A percentile compares a stretch with the other conserved stretches of the same genome.
phyloP scores from a whole-genome alignment of 345 rosid genomes.

The Sonneratia alba region DNA sequence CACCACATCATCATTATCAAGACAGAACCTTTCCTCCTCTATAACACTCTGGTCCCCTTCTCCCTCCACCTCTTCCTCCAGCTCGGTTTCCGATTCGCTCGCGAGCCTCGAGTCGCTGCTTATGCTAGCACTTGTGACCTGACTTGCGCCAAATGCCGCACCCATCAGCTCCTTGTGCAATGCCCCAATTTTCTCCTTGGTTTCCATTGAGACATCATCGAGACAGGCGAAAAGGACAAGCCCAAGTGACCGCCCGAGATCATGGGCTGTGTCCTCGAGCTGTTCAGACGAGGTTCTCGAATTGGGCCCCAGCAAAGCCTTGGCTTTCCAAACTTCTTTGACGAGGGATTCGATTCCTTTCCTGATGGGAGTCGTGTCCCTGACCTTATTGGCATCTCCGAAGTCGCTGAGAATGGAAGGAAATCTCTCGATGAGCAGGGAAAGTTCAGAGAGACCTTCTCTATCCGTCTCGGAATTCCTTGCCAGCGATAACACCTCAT shows the following conservation, averaged over 20 bases:
- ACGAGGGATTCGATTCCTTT: constrained; percentile 35
- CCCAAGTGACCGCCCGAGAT: constrained; percentile 62
- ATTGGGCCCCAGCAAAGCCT: constrained; percentile 24
- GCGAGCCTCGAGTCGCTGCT: constrained; percentile 21
- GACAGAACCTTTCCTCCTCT: constrained; percentile 23
- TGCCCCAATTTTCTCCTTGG: constrained; percentile 29
- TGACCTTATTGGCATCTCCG: constrained; percentile 13
- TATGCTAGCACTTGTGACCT: constrained; percentile 19
- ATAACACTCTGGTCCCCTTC: constrained; percentile 4
- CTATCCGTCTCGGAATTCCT: constrained; percentile 24
- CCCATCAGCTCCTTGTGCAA: constrained; percentile 53
- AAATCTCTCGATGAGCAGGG: constrained; percentile 36
- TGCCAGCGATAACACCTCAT: constrained; percentile 26
- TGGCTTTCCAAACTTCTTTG: constrained; percentile 32
- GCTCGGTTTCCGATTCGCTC: constrained; percentile 28
- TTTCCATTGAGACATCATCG: constrained; percentile 31
- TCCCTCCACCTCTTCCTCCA: constrained; percentile 20
- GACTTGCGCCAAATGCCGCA: constrained; percentile 22
- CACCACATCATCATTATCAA: constrained; percentile 36
- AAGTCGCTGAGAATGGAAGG: constrained; percentile 29
- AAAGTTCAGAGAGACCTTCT: constrained; percentile 30
- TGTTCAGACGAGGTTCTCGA: constrained; percentile 23
- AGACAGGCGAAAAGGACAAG: constrained; percentile 47
- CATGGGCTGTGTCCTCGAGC: constrained; percentile 36
- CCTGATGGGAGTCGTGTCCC: constrained; percentile 32